phyloP scores from a whole-genome alignment of 257 asterid species.

The Mitragyna speciosa region DNA sequence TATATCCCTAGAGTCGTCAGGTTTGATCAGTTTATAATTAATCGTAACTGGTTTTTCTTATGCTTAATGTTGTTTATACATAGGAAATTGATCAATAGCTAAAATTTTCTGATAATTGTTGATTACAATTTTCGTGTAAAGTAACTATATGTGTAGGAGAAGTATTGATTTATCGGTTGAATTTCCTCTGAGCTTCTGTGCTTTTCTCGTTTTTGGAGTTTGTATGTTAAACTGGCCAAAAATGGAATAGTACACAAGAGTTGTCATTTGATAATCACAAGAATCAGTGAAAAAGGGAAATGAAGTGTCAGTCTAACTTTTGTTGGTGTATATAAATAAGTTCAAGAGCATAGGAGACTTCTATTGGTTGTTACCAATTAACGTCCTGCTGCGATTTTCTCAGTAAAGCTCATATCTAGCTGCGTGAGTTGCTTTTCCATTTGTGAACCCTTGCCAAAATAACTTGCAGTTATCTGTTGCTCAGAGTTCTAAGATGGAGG shows the following conservation, averaged over 20 bases:
- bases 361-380: too few relatives aligned
- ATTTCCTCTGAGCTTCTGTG: background rate
- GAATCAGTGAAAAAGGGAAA: too few relatives aligned
- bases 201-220: background rate
- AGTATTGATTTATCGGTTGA: background rate
- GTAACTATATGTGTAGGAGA: background rate
- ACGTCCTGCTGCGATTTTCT: too few relatives aligned
- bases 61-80: background rate
- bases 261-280: too few relatives aligned
- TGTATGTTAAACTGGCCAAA: too few relatives aligned
- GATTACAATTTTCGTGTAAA: background rate
- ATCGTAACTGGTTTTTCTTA: background rate
- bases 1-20: background rate
- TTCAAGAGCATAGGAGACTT: too few relatives aligned
- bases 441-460: background rate
- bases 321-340: too few relatives aligned
- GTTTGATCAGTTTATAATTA: background rate
- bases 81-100: background rate
- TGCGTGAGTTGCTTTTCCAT: background rate
- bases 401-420: too few relatives aligned
- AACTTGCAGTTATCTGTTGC: background rate
- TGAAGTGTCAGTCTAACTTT: too few relatives aligned
- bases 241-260: too few relatives aligned
- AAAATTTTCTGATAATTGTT: background rate
- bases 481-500: constrained; percentile 22